phyloP scores from a whole-genome alignment of 257 asterid species.

The Datura wrightii region DNA sequence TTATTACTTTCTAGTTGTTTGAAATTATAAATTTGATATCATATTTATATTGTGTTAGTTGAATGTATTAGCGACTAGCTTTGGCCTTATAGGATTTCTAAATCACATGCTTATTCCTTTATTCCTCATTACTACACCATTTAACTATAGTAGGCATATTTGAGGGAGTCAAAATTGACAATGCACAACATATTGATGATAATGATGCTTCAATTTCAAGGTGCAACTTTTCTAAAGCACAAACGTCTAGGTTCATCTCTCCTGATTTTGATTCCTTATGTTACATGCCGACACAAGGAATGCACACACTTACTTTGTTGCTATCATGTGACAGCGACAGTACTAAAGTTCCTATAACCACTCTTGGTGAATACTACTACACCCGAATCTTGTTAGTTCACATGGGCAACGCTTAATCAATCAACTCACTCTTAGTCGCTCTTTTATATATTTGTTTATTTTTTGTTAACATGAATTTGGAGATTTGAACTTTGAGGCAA shows the following conservation, averaged over 20 bases:
- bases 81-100: constrained; percentile 4
- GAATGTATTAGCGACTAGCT: not conserved
- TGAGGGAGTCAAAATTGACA: not conserved
- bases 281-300: constrained; percentile 14
- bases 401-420: not conserved
- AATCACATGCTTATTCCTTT: not conserved
- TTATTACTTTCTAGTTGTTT: not conserved
- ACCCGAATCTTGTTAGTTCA: not conserved
- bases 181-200: not conserved
- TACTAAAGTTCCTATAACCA: not conserved
- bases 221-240: not conserved
- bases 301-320: not conserved
- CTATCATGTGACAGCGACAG: not conserved
- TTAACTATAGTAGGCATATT: constrained; percentile 17
- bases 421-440: not conserved
- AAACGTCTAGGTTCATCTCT: not conserved
- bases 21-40: not conserved
- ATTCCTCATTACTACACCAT: not conserved
- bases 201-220: constrained; percentile 1
- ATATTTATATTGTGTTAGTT: not conserved
- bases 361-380: not conserved
- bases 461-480: not conserved
- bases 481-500: constrained; percentile 10
- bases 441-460: not conserved
- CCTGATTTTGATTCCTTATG: not conserved